Conservation (phyloP, 345 rosid species). For the Noccaea caerulescens region DNA sequence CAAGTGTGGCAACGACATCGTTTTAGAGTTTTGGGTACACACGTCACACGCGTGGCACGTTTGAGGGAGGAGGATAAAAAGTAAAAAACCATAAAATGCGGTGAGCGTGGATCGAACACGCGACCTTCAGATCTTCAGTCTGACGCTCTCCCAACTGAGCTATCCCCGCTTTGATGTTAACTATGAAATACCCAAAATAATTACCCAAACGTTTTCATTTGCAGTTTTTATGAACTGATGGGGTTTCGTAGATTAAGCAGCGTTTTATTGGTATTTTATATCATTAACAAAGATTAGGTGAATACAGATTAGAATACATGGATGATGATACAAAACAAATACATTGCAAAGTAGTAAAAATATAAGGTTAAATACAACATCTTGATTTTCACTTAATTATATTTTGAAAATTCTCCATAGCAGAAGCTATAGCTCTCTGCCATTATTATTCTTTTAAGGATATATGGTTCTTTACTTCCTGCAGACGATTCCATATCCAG, state of each 20-base stretch:
- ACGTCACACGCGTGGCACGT: not conserved
- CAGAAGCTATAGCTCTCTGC: slow-evolving; percentile 37
- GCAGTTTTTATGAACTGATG: not conserved
- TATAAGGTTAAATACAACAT: not conserved
- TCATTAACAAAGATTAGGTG: slow-evolving; percentile 21
- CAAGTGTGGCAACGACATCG: not conserved
- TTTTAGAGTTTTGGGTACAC: not conserved
- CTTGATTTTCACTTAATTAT: slow-evolving; percentile 10
- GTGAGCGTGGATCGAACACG: slow-evolving; percentile 97
- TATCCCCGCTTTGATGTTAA: slow-evolving; percentile 55
- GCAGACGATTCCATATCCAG: slow-evolving; percentile 65
- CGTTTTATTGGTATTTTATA: slow-evolving; percentile 1
- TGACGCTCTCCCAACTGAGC: slow-evolving; percentile 94
- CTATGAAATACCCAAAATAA: no score
- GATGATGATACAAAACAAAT: slow-evolving; percentile 29
- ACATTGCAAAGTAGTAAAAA: slow-evolving; percentile 14
- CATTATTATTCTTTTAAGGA: slow-evolving; percentile 29
- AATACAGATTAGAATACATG: slow-evolving; percentile 17
- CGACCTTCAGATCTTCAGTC: slow-evolving; percentile 99
- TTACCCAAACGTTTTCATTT: not conserved
- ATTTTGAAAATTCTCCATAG: slow-evolving; percentile 24
- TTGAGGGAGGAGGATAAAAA: no score
- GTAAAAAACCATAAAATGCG: slow-evolving; percentile 41
- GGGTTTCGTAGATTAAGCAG: not conserved
- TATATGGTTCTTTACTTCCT: slow-evolving; percentile 43